Base-by-base conservation (phyloP, 768 basidiomycete genomes). In the Lanmaoa rubissima region DNA sequence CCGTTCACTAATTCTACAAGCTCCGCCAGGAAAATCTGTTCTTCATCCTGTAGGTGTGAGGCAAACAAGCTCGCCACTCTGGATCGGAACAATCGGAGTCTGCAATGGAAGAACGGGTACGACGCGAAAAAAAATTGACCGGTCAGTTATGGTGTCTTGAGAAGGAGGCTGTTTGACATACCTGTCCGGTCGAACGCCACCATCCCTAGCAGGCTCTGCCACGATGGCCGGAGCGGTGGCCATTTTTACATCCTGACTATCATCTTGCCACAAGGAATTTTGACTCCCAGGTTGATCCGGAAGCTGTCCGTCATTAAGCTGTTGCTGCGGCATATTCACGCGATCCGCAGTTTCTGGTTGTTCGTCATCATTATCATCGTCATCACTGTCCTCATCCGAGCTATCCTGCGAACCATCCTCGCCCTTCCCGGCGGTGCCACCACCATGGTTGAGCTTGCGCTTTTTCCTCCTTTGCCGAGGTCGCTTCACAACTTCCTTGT, bases 401-500 rank as follows among this genome's bases (percentile, higher is more conserved):
- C 66, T 69, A 28, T 64, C 70, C 35, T 73, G 64, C 16, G 66
- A 68, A 24, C 77, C 79, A n/a, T 77, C 79, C 28, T 81, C 84
- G 28, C 79, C 84, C 43, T 79, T 83, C 24, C 75, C 78, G 14
- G 77, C 76, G n/a, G 67, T 71, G 69, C 70, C 80, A 53, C 78
- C 80, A 5, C 88, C 89, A 50, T 78, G 83, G 68, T 92, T 90
- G 58, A 93, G 80, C 76, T 90, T 94, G 68, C 91, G 83, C 75
- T 92, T 90, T 80, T 96, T 97, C 59, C 86, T 73, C 61, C 85
- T 82, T 56, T 79, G 75, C 34, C 72, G 69, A 57, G 80, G 78
- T 52, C 92, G 85, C 69, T 90, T 92, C 45, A 92, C 83, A 17
- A 99, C 96, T 72, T 99, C 96, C 69, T 95, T 96, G 83, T 94